phyloP scores from a whole-genome alignment of 331 rosid genomes.

The Malus hybrid region DNA sequence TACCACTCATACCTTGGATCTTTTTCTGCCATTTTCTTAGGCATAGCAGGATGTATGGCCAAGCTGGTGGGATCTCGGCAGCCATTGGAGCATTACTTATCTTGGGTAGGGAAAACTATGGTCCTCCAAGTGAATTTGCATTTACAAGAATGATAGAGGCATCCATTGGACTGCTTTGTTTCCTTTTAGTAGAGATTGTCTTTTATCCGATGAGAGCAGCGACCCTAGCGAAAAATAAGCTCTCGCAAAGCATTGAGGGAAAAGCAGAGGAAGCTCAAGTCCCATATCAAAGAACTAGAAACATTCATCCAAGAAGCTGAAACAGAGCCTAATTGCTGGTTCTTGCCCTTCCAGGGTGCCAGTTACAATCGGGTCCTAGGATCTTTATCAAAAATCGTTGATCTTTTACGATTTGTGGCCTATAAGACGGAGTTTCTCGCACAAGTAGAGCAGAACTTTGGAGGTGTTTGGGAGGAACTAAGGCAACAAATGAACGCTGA shows the following conservation, averaged over 20 bases:
- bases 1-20: slow-evolving; percentile 71
- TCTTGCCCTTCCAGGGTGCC: slow-evolving; percentile 47
- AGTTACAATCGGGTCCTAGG: slow-evolving; percentile 41
- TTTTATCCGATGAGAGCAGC: slow-evolving; percentile 57
- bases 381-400: slow-evolving; percentile 42
- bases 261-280: slow-evolving; percentile 33
- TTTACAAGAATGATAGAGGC: slow-evolving; percentile 62
- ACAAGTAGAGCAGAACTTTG: slow-evolving; percentile 3
- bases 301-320: slow-evolving; percentile 50
- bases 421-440: slow-evolving; percentile 18
- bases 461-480: slow-evolving; percentile 17
- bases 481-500: slow-evolving; percentile 15
- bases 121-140: slow-evolving; percentile 55
- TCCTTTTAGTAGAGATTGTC: slow-evolving; percentile 37
- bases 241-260: slow-evolving; percentile 46
- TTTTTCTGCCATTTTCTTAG: slow-evolving; percentile 50
- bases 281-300: slow-evolving; percentile 25
- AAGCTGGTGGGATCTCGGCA: slow-evolving; percentile 68
- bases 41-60: slow-evolving; percentile 73
- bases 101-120: slow-evolving; percentile 59
- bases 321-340: slow-evolving; percentile 74
- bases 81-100: slow-evolving; percentile 58
- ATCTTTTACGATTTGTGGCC: slow-evolving; percentile 43
- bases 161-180: slow-evolving; percentile 55
- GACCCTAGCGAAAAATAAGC: slow-evolving; percentile 53